Conservation (phyloP, 192 early-diverging fungal genomes). For the Entomortierella beljakovae region DNA sequence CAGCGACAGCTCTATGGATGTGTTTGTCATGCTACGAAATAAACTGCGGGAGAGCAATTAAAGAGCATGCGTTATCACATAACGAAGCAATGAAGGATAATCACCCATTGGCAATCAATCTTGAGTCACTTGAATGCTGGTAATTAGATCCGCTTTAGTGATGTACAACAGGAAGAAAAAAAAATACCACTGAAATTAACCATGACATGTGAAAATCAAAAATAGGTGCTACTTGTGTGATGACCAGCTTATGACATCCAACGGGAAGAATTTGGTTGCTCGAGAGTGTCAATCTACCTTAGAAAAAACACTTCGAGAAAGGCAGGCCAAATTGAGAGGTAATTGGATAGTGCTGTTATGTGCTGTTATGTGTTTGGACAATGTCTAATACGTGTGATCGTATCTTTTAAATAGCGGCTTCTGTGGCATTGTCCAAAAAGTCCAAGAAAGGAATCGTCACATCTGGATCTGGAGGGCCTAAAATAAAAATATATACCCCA, state of each 20-base stretch:
- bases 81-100: constrained; percentile 6
- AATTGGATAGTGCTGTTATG: too few relatives aligned
- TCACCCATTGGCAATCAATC: constrained; percentile 41
- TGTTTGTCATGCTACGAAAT: constrained; percentile 44
- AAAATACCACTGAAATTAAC: background rate
- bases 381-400: too few relatives aligned
- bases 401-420: constrained; percentile 14
- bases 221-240: constrained; percentile 53
- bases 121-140: constrained; percentile 30
- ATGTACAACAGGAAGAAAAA: background rate
- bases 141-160: background rate
- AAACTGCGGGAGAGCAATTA: constrained; percentile 39
- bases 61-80: constrained; percentile 30
- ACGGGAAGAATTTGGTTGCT: constrained; percentile 32
- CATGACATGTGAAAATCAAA: background rate
- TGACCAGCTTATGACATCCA: constrained; percentile 22
- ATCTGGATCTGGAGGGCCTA: background rate
- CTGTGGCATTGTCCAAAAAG: constrained; percentile 24
- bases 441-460: constrained; percentile 4
- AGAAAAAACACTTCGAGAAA: constrained; percentile 7
- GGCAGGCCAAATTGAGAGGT: constrained; percentile 44
- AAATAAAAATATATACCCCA: constrained; percentile 44
- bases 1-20: constrained; percentile 25
- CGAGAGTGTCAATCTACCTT: constrained; percentile 21
- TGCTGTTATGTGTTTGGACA: too few relatives aligned